phyloP scores from a whole-genome alignment of 129 eudicot species.

The Ambrosia artemisiifolia region DNA sequence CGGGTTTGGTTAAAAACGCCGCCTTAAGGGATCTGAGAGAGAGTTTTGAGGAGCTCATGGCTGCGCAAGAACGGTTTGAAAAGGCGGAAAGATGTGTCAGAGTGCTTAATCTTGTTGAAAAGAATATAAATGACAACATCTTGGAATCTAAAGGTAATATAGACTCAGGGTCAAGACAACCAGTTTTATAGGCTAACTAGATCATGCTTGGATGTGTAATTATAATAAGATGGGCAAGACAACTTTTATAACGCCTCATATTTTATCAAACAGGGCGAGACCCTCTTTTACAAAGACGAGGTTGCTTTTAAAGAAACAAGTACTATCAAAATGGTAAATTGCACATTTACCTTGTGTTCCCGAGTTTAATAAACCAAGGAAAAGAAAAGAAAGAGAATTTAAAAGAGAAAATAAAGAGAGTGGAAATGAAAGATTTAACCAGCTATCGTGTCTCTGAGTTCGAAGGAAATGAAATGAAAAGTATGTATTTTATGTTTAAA shows the following conservation, averaged over 20 bases:
- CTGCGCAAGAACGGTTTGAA: constrained; percentile 25
- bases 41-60: constrained; percentile 19
- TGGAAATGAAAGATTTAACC: too few relatives aligned
- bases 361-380: too few relatives aligned
- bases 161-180: constrained; percentile 13
- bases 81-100: constrained; percentile 31
- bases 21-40: constrained; percentile 31
- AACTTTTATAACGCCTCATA: background rate
- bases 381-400: too few relatives aligned
- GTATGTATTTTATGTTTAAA: too few relatives aligned
- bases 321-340: too few relatives aligned
- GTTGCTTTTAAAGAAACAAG: background rate
- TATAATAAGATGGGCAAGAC: background rate
- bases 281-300: background rate
- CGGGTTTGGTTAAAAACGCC: constrained; percentile 20
- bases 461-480: too few relatives aligned
- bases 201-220: constrained; percentile 3
- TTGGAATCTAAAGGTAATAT: constrained; percentile 24
- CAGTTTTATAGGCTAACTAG: background rate
- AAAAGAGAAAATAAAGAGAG: too few relatives aligned
- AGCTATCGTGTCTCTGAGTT: too few relatives aligned
- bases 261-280: background rate
- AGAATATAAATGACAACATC: constrained; percentile 23
- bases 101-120: constrained; percentile 27
- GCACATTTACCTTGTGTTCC: too few relatives aligned